phyloP scores from a whole-genome alignment of 192 early-diverging fungal genomes.

The Linnemannia exigua region DNA sequence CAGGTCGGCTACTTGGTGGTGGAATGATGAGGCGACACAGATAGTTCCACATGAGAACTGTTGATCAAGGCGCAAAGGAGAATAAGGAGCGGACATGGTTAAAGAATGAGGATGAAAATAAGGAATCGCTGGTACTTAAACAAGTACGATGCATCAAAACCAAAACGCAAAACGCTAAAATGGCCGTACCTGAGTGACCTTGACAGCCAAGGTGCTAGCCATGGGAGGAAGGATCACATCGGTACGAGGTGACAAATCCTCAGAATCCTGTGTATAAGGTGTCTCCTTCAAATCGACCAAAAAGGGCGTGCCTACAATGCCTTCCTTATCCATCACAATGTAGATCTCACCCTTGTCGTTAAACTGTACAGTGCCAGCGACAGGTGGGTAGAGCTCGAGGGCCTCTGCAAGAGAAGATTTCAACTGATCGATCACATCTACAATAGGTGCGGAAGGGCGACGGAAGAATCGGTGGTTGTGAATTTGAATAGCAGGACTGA shows the following conservation, averaged over 20 bases:
- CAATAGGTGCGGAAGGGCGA: neutral
- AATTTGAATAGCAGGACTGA: conserved; percentile 51
- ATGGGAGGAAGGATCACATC: conserved; percentile 4
- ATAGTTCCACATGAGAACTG: conserved; percentile 31
- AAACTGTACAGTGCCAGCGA: conserved; percentile 40
- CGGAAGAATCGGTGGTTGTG: conserved; percentile 55
- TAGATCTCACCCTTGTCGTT: conserved; percentile 34
- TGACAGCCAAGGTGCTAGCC: conserved; percentile 31
- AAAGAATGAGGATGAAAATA: no score
- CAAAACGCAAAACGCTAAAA: neutral
- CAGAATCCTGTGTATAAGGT: conserved; percentile 27
- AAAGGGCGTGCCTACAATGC: conserved; percentile 38
- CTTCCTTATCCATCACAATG: conserved; percentile 23
- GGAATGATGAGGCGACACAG: conserved; percentile 37
- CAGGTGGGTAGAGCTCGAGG: conserved; percentile 54
- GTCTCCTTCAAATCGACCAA: conserved; percentile 45
- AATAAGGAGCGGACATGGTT: neutral
- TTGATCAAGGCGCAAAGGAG: neutral
- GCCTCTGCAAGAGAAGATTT: conserved; percentile 54
- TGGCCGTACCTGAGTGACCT: conserved; percentile 39
- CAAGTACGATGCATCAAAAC: neutral
- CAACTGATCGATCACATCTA: conserved; percentile 41
- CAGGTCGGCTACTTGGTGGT: conserved; percentile 52
- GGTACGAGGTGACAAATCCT: conserved; percentile 47
- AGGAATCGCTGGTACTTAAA: no score